Percentiles rank a stretch among this genome's conserved stretches.
These are phyloP conservation scores for Stellera chamaejasme DNA, from an alignment of 345 rosid genomes.

Conservation along the genomic window DNA sequence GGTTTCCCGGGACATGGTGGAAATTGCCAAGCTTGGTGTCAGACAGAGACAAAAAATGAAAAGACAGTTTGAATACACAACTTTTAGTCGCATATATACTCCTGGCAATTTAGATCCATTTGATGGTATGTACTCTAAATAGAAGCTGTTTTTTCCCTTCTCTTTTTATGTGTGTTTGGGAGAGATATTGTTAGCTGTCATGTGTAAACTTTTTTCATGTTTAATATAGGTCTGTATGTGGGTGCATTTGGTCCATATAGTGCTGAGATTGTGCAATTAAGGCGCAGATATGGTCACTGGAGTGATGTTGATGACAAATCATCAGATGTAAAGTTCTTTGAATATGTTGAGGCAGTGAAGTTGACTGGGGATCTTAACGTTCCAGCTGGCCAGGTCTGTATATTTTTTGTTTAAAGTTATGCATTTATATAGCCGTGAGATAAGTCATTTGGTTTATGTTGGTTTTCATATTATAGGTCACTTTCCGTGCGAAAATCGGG, in stretches of 20 bases:
- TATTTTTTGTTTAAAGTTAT: neutral
- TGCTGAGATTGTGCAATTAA: conserved; percentile 86
- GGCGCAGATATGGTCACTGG: conserved; percentile 88
- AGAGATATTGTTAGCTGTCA: too few species aligned
- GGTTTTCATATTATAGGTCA: conserved; percentile 48
- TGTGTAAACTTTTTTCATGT: too few species aligned
- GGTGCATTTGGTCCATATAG: conserved; percentile 98
- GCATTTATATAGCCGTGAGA: neutral
- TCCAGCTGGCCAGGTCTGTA: conserved; percentile 89
- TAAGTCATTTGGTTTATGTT: conserved; percentile 6
- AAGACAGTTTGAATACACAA: conserved; percentile 57
- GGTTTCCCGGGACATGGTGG: conserved; percentile 79
- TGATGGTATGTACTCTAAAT: conserved; percentile 48
- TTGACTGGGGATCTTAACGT: conserved; percentile 97
- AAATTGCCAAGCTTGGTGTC: conserved; percentile 76
- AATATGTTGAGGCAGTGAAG: conserved; percentile 96
- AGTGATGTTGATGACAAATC: conserved; percentile 38
- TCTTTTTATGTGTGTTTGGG: neutral
- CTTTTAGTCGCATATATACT: conserved; percentile 58
- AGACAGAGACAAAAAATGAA: conserved; percentile 67
- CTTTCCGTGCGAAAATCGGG: conserved; percentile 96
- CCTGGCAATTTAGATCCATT: conserved; percentile 75
- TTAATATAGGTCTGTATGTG: conserved; percentile 68
- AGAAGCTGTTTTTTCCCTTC: conserved; percentile 4
- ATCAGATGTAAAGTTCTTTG: conserved; percentile 72